Percentiles rank a stretch among this genome's conserved stretches.
Evolutionary conservation across 176 grass and related monocot species (phyloP).

Genomic region (Cymbopogon citratus): DNA sequence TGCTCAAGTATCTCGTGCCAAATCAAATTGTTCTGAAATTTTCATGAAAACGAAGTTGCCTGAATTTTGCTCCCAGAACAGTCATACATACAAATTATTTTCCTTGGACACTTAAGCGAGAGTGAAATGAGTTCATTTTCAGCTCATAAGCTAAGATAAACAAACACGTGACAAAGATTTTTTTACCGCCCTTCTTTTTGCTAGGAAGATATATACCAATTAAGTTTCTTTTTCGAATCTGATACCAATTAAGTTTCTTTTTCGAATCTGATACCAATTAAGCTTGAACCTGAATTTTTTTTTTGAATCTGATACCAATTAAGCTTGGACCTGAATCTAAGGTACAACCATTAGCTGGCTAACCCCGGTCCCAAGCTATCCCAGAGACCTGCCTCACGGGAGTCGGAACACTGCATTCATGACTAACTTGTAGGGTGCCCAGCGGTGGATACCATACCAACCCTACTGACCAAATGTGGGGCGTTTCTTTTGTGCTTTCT

Average conservation of each 20-base stretch:
- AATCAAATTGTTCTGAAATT: not conserved
- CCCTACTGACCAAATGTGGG: slow-evolving; percentile 13
- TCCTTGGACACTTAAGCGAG: not conserved
- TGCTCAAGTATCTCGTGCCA: slow-evolving; percentile 7
- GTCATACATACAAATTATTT: not conserved
- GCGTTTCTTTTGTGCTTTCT: slow-evolving; percentile 4
- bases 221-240: no score
- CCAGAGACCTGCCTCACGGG: not conserved
- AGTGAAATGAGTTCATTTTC: not conserved
- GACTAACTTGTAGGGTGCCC: slow-evolving; percentile 2
- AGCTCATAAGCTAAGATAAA: not conserved
- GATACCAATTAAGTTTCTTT: no score
- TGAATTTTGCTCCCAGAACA: not conserved
- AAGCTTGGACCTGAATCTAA: not conserved
- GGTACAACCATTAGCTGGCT: not conserved
- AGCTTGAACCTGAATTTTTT: no score
- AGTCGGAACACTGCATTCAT: slow-evolving; percentile 19
- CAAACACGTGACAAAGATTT: not conserved
- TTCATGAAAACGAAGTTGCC: not conserved
- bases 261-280: no score
- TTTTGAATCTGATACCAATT: not conserved
- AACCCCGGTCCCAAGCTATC: slow-evolving; percentile 20
- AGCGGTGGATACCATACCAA: slow-evolving; percentile 18
- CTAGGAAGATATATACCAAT: not conserved
- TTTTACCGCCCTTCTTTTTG: not conserved